Evolutionary conservation across 2,329 filamentous ascomycete genomes (phyloP), one percentile per base, ranked within the genome.

Genomic region (Fusarium anthophilum): DNA sequence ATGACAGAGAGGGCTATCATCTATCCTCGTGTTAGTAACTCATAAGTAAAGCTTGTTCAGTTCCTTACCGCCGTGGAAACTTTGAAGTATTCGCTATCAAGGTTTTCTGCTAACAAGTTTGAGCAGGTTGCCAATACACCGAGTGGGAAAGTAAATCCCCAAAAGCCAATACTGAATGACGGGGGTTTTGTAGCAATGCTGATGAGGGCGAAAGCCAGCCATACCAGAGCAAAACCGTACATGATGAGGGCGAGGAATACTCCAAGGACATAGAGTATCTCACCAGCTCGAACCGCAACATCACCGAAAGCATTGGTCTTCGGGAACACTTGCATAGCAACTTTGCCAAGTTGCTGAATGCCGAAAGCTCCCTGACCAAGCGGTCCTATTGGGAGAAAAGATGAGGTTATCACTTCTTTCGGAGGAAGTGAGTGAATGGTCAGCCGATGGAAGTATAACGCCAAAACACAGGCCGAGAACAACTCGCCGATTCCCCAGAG

Each of bases 381-480:
- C 1, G 91, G 91, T 0, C 92, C 91, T 1, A 93, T 84, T 2
- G 92, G 91, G 0, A 94, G 82, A 73, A 93, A 92, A 12, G 90
- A 88, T 5, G 89, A 91, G 15, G 93, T 91, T 48, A 93, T 91
- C 63, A 91, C 88, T 77, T 93, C 92, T 55, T 88, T 86, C 3
- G 91, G 88, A 1, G 91, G 91, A 20, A 93, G 85, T 44, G 90
- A 90, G 80, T 93, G 88, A 6, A 93, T 80, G 8, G 89, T 90
- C 15, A 94, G 84, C 17, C 92, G 90, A 67, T 92, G 89, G 77
- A 92, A 93, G 81, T 94, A 94, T 43, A 94, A 87, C 17, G 89
- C 89, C 32, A 93, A 82, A 26, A 93, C 87, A 47, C 87, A 86
- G 80, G 91, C 87, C 4, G 91, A 88, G 57, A 94, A 84, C 39